A percentile compares a stretch with the other conserved stretches of the same genome.
Evolutionary conservation across 23 red algal genomes (phyloP).

Genomic region (Gracilaria caudata): DNA sequence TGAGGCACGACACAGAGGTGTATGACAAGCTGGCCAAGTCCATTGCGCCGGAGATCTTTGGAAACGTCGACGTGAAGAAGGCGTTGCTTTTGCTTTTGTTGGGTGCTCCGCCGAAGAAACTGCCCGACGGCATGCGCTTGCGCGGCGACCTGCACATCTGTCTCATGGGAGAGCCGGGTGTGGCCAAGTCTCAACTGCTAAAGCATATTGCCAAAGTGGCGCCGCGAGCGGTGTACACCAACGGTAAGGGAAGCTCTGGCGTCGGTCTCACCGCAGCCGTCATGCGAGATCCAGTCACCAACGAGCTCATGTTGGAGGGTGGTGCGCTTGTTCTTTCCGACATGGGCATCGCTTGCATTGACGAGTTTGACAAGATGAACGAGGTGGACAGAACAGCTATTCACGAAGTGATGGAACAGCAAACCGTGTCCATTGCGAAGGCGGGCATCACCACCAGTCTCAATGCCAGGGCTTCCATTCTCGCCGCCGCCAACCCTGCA

Average conservation of each 20-base stretch:
- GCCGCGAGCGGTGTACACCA: constrained; percentile 94
- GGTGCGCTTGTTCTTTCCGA: constrained; percentile 96
- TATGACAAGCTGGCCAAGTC: constrained; percentile 80
- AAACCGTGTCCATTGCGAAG: constrained; percentile 99
- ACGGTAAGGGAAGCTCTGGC: constrained; percentile 97
- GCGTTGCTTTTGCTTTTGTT: constrained; percentile 86
- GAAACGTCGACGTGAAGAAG: constrained; percentile 92
- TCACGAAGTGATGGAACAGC: constrained; percentile 98
- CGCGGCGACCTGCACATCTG: constrained; percentile 94
- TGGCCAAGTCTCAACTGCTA: constrained; percentile 96
- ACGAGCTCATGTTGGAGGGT: constrained; percentile 98
- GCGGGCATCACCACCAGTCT: constrained; percentile 98
- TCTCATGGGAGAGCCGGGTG: constrained; percentile 98
- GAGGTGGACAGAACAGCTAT: constrained; percentile 95
- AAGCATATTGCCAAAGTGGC: constrained; percentile 90
- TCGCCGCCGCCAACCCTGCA: constrained; percentile 97
- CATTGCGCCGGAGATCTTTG: constrained; percentile 98
- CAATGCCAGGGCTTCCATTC: constrained; percentile 92
- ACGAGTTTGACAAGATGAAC: constrained; percentile 99
- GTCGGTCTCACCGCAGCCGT: constrained; percentile 96
- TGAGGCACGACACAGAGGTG: constrained; percentile 60
- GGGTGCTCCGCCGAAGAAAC: constrained; percentile 77
- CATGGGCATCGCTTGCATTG: constrained; percentile 95
- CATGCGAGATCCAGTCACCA: constrained; percentile 81
- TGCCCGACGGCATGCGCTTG: constrained; percentile 93